phyloP scores from a whole-genome alignment of 768 basidiomycete species.

The Phanerochaete carnosa region DNA sequence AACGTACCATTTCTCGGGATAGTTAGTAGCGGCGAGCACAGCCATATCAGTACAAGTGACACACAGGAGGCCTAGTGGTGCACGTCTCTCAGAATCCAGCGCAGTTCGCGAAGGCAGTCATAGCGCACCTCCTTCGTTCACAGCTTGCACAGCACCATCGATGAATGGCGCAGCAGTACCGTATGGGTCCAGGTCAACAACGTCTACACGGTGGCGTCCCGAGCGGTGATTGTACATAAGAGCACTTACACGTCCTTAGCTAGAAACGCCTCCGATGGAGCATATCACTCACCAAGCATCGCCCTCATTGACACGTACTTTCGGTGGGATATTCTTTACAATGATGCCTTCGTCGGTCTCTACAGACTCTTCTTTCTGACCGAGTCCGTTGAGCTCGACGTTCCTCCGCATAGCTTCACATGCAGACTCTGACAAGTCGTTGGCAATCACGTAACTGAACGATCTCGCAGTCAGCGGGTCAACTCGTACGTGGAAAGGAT shows the following conservation, averaged over 20 bases:
- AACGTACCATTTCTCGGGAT: conserved; percentile 90
- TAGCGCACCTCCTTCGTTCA: conserved; percentile 80
- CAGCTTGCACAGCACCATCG: conserved; percentile 86
- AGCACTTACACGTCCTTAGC: conserved; percentile 43
- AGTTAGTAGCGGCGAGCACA: conserved; percentile 90
- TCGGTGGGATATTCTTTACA: conserved; percentile 31
- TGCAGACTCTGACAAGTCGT: conserved; percentile 84
- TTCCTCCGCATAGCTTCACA: conserved; percentile 85
- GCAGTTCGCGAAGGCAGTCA: neutral
- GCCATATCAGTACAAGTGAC: conserved; percentile 97
- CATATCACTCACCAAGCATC: conserved; percentile 79
- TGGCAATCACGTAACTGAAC: conserved; percentile 85
- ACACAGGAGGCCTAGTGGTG: conserved; percentile 70
- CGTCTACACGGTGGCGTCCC: conserved; percentile 75
- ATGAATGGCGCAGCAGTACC: conserved; percentile 97
- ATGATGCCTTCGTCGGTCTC: conserved; percentile 8
- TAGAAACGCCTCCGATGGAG: no score
- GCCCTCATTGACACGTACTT: conserved; percentile 83
- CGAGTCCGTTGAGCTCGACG: conserved; percentile 76
- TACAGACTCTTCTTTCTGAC: conserved; percentile 15
- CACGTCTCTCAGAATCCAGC: neutral
- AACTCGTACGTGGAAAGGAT: conserved; percentile 92
- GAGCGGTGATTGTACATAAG: conserved; percentile 89
- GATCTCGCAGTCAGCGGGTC: conserved; percentile 68
- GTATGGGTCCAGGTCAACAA: conserved; percentile 97